Evolutionary conservation across 345 rosid species (phyloP).

Genomic region (Nephelium lappaceum): DNA sequence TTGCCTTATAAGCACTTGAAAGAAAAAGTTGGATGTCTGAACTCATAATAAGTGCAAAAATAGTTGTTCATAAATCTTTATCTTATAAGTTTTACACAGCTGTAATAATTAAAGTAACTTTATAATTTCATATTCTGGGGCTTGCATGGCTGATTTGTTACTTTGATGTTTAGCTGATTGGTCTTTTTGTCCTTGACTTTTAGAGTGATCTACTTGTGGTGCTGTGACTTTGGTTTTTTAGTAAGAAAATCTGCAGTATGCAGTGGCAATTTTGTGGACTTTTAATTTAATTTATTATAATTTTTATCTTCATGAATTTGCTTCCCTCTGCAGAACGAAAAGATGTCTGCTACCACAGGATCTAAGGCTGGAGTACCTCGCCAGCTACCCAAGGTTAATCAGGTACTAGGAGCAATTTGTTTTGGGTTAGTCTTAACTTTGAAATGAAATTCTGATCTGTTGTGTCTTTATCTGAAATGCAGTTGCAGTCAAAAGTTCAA

Average conservation of each 20-base stretch:
- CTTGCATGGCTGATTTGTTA: background rate
- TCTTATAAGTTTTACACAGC: background rate
- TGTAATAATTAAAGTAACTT: background rate
- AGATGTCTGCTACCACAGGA: constrained; percentile 44
- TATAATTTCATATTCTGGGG: background rate
- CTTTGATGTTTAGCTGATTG: background rate
- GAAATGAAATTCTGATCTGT: constrained; percentile 7
- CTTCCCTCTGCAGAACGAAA: constrained; percentile 53
- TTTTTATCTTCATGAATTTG: constrained; percentile 11
- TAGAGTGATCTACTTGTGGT: background rate
- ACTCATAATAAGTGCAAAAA: background rate
- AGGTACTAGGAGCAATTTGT: constrained; percentile 37
- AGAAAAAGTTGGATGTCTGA: background rate
- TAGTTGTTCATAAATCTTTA: background rate
- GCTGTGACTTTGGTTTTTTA: background rate
- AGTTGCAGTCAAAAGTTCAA: constrained; percentile 65
- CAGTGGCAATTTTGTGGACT: background rate
- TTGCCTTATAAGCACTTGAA: background rate
- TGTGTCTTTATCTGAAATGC: constrained; percentile 21
- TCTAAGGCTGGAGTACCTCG: constrained; percentile 39
- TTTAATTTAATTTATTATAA: background rate
- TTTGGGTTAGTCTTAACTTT: constrained; percentile 5
- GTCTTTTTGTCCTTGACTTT: background rate
- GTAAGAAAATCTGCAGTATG: background rate
- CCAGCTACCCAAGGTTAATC: constrained; percentile 46